Percentiles rank a stretch among this genome's conserved stretches.
Conservation (phyloP, 257 asterid species). For the Cinchona pubescens region DNA sequence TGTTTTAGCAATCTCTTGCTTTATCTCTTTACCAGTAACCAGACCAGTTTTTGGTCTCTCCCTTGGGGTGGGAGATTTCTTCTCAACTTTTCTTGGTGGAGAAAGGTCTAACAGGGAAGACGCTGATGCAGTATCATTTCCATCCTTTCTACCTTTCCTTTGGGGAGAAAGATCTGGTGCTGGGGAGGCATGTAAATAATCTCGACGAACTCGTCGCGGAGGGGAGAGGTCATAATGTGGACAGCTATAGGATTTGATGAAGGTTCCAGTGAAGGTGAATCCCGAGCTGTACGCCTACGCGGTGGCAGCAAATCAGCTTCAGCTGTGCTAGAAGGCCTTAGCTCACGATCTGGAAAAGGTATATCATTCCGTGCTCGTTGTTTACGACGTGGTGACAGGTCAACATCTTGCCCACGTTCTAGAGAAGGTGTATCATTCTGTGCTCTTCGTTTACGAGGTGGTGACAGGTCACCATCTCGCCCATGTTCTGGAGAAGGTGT, state of each 20-base stretch:
- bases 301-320: slow-evolving; percentile 46
- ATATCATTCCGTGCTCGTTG: too few species aligned
- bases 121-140: slow-evolving; percentile 15
- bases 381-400: too few species aligned
- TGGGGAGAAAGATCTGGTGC: slow-evolving; percentile 52
- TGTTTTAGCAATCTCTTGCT: slow-evolving; percentile 59
- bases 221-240: slow-evolving; percentile 58
- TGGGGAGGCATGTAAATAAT: slow-evolving; percentile 22
- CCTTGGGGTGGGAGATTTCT: slow-evolving; percentile 33
- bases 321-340: slow-evolving; percentile 17
- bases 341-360: slow-evolving; percentile 36
- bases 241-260: slow-evolving; percentile 1
- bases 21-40: slow-evolving; percentile 68
- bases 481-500: slow-evolving; percentile 35
- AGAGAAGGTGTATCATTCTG: slow-evolving; percentile 55
- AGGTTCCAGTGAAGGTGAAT: slow-evolving; percentile 31
- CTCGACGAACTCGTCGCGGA: slow-evolving; percentile 46
- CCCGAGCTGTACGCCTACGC: slow-evolving; percentile 19
- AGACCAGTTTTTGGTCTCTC: slow-evolving; percentile 68
- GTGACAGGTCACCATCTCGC: slow-evolving; percentile 41
- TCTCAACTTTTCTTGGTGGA: slow-evolving; percentile 64
- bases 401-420: too few species aligned
- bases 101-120: slow-evolving; percentile 55
- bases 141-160: slow-evolving; percentile 47
- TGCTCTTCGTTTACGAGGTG: slow-evolving; percentile 49